Percentiles rank a stretch among this genome's conserved stretches.
These are phyloP conservation scores for Ailanthus altissimus DNA, from an alignment of 345 rosid genomes.

Conservation along the genomic window DNA sequence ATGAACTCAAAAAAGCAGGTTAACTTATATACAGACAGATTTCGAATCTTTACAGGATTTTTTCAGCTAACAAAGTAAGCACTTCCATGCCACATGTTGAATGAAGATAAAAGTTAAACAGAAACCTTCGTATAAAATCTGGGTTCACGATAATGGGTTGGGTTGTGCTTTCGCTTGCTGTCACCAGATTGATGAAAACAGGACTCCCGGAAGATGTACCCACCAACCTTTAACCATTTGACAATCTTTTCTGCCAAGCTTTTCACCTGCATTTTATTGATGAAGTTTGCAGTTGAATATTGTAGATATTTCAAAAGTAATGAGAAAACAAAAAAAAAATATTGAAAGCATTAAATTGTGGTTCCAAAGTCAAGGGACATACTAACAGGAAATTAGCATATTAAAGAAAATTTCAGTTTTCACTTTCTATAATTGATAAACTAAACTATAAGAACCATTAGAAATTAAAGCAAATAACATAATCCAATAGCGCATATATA, in stretches of 20 bases:
- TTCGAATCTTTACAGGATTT: neutral
- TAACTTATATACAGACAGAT: too few relatives aligned
- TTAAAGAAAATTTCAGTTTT: neutral
- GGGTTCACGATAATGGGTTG: conserved; percentile 98
- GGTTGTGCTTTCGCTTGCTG: conserved; percentile 72
- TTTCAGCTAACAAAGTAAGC: conserved; percentile 1
- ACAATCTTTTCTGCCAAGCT: conserved; percentile 73
- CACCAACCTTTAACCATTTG: conserved; percentile 88
- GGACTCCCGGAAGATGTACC: conserved; percentile 87
- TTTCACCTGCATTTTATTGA: conserved; percentile 55
- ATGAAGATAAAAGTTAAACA: conserved; percentile 7
- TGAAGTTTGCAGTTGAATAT: neutral
- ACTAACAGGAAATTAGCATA: neutral
- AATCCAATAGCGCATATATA: neutral
- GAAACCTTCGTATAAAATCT: conserved; percentile 86
- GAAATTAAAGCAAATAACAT: neutral
- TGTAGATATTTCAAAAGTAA: neutral
- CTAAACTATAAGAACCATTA: neutral
- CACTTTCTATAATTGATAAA: neutral
- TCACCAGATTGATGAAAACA: conserved; percentile 98
- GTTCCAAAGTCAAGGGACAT: neutral
- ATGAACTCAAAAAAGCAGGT: neutral
- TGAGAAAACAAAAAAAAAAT: neutral
- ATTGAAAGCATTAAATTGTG: neutral
- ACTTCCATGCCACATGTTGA: neutral